Base-by-base conservation (phyloP, 2,329 filamentous ascomycete genomes). In the Cladosporium sp. region DNA sequence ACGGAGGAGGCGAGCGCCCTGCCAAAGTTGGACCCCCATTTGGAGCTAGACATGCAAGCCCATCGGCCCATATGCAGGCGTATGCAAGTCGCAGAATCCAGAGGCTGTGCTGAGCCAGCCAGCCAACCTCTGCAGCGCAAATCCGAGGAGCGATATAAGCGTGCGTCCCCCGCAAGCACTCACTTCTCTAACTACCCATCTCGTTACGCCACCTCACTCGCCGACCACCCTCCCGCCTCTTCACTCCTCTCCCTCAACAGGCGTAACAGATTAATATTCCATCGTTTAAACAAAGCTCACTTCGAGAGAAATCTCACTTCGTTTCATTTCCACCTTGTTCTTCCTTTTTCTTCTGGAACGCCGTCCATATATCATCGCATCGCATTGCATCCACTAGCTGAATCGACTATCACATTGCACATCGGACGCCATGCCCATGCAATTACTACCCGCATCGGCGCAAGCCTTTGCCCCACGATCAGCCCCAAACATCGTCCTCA, bases 391-490 rank as follows among this genome's bases (percentile, higher is more conserved):
- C 65, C 64, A 65, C 64, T 55, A 61, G 51, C 42, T 58, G 57
- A 59, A 62, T 57, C 60, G 37, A 60, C 43, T 54, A 54, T 54
- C 57, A 47, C 59, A 55, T 39, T 45, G 54, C 59, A 59, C 37
- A 47, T 56, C 55, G 43, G 34, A 12, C 74, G 82, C 73, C 73
- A 97, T 97, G 94, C 92, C 92, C 74, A 89, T 92, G 71, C 88
- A 94, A 82, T 82, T 99, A 74, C 82, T 99, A 69, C 94, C 94
- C 68, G 93, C 93, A 63, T 97, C 94, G 70, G 94, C 94, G 66
- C 92, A 92, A 63, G 93, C 94, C 71, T 99, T 97, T 80, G 93
- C 93, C 69, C 93, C 93, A 68, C 86, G 94, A 71, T 91, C 91
- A 51, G 92, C 90, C 25, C 93, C 96, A 75, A 97, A 95, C 74